Evolutionary conservation across 371 early-diverging fungal species (phyloP).

Genomic region (Mortierella sp.): DNA sequence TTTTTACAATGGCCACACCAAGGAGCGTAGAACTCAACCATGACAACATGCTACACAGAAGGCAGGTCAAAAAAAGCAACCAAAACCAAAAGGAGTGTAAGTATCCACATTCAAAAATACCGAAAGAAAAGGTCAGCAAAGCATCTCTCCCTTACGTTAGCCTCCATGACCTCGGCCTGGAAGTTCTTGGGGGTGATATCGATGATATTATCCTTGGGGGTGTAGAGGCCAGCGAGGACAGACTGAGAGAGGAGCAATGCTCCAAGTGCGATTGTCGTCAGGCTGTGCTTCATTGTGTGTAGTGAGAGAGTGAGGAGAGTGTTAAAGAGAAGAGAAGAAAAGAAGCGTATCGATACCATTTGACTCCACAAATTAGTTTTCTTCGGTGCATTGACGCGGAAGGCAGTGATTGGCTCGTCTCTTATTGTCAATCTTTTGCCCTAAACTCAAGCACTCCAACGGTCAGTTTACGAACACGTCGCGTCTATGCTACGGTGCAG

Average conservation of each 20-base stretch:
- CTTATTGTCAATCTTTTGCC: not conserved
- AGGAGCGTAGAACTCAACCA: conserved; percentile 93
- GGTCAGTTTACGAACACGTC: not conserved
- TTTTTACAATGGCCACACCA: conserved; percentile 96
- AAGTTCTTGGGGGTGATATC: conserved; percentile 77
- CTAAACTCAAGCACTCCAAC: not conserved
- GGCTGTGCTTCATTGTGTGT: conserved; percentile 45
- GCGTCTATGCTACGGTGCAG: not conserved
- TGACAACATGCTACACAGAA: conserved; percentile 74
- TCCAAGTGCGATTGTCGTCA: conserved; percentile 49
- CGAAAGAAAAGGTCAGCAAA: not conserved
- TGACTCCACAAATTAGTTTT: not conserved
- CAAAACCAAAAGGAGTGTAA: too few relatives aligned
- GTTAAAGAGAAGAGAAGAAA: not conserved
- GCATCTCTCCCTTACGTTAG: conserved; percentile 77
- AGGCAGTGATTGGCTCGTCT: conserved; percentile 33
- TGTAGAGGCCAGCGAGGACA: conserved; percentile 65
- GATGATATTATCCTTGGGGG: conserved; percentile 69
- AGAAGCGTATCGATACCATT: not conserved
- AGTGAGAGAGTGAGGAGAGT: not conserved
- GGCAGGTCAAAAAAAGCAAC: too few relatives aligned
- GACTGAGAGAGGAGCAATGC: conserved; percentile 53
- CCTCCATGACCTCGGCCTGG: conserved; percentile 74
- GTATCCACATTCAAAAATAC: not conserved
- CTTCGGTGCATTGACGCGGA: conserved; percentile 25